phyloP scores from a whole-genome alignment of 495 filamentous ascomycete genomes.

The Trichoderma erinaceum region DNA sequence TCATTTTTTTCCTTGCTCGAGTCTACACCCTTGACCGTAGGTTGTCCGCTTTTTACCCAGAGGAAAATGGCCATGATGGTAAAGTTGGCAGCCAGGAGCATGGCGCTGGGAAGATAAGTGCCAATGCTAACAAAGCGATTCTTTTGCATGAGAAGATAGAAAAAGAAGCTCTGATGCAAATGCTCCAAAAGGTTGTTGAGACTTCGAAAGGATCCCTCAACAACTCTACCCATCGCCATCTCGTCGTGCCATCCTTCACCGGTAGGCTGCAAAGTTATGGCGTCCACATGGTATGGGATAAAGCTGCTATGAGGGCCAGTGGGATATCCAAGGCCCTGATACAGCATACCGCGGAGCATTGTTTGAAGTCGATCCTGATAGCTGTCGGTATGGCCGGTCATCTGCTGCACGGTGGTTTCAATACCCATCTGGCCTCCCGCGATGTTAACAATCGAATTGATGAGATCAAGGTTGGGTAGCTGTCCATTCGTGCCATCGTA shows the following conservation, averaged over 20 bases:
- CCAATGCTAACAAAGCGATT: constrained; percentile 96
- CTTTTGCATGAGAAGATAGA: constrained; percentile 86
- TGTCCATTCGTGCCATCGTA: constrained; percentile 98
- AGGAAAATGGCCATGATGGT: constrained; percentile 90
- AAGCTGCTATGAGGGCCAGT: constrained; percentile 89
- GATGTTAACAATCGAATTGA: constrained; percentile 88
- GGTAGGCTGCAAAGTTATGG: constrained; percentile 82
- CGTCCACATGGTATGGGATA: constrained; percentile 97
- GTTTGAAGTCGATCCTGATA: constrained; percentile 80
- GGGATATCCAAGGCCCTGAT: constrained; percentile 83
- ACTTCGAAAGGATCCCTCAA: constrained; percentile 84
- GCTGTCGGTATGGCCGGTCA: constrained; percentile 75
- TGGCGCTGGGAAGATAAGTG: constrained; percentile 92
- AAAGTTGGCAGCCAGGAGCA: constrained; percentile 90
- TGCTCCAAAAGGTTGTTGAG: constrained; percentile 96
- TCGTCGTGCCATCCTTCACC: constrained; percentile 95
- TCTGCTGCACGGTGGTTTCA: constrained; percentile 71
- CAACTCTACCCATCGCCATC: constrained; percentile 82
- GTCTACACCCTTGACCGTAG: constrained; percentile 21
- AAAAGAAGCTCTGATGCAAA: constrained; percentile 98
- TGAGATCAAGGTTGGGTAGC: constrained; percentile 87
- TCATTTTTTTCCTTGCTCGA: constrained; percentile 20
- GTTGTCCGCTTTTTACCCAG: constrained; percentile 77
- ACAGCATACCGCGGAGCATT: constrained; percentile 89
- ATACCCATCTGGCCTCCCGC: constrained; percentile 92